A percentile compares a stretch with the other conserved stretches of the same genome.
These are phyloP conservation scores for Tardiomyces digboiensis DNA, from an alignment of 1,139 yeast species.

Conservation along the genomic window DNA sequence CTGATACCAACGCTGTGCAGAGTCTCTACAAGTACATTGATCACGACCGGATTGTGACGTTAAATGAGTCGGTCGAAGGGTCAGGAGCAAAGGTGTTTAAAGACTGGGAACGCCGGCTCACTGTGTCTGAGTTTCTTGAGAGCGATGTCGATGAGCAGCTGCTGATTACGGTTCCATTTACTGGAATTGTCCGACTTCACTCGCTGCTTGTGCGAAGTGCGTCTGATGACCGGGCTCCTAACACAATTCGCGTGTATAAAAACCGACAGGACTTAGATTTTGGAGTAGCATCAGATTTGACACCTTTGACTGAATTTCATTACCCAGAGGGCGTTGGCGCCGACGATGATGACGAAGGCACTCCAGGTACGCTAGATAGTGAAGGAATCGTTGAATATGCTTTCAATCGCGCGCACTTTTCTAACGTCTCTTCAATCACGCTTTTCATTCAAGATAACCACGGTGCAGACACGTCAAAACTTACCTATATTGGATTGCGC, in stretches of 20 bases:
- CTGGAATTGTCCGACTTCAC: constrained; percentile 63
- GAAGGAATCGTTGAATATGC: constrained; percentile 74
- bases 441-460: constrained; percentile 58
- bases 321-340: constrained; percentile 51
- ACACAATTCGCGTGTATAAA: constrained; percentile 59
- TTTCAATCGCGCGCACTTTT: constrained; percentile 64
- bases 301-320: constrained; percentile 43
- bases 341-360: constrained; percentile 11
- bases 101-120: constrained; percentile 41
- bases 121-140: constrained; percentile 36
- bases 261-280: constrained; percentile 66
- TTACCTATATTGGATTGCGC: constrained; percentile 69
- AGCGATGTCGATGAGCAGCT: constrained; percentile 82
- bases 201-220: constrained; percentile 64
- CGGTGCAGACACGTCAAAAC: constrained; percentile 49
- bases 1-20: constrained; percentile 63
- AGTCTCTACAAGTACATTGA: constrained; percentile 56
- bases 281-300: constrained; percentile 42
- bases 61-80: constrained; percentile 50
- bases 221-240: constrained; percentile 56
- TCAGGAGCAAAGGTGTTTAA: constrained; percentile 37
- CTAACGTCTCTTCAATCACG: constrained; percentile 60
- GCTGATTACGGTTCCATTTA: constrained; percentile 69
- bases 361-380: constrained; percentile 20
- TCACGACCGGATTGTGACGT: constrained; percentile 48